These are phyloP conservation scores for Termitomyces sp. DNA, from an alignment of 768 basidiomycete genomes.

Conservation along the genomic window DNA sequence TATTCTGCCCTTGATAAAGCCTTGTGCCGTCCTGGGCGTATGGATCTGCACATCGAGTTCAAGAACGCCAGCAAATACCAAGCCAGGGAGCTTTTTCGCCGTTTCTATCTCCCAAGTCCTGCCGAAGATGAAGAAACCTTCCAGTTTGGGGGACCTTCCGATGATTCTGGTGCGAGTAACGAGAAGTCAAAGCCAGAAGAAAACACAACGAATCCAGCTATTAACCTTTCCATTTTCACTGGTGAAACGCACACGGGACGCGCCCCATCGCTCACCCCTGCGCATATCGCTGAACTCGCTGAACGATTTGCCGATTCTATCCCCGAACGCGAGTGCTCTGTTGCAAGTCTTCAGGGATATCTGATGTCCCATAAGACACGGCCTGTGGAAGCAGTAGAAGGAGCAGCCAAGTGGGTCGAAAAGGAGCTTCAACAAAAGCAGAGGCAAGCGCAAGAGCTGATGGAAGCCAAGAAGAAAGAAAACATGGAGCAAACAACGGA, in stretches of 20 bases:
- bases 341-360: constrained; percentile 35
- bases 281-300: constrained; percentile 35
- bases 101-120: constrained; percentile 46
- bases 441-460: constrained; percentile 11
- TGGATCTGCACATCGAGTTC: constrained; percentile 66
- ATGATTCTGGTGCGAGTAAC: background rate
- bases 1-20: constrained; percentile 56
- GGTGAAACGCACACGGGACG: constrained; percentile 21
- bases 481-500: background rate
- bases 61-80: constrained; percentile 54
- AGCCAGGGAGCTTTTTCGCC: constrained; percentile 48
- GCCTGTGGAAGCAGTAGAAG: constrained; percentile 42
- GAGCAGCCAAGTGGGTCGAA: constrained; percentile 36
- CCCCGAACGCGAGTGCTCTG: constrained; percentile 28
- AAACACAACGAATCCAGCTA: background rate
- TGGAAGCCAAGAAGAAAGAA: constrained; percentile 4
- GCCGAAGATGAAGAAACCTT: background rate
- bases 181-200: background rate
- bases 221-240: constrained; percentile 8
- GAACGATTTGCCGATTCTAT: constrained; percentile 41
- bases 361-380: constrained; percentile 57
- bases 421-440: constrained; percentile 21
- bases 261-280: constrained; percentile 27
- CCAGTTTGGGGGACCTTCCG: background rate
- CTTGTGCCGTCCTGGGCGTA: constrained; percentile 58